Conservation (phyloP, 306 rosid genomes). For the Glycine tomentella region DNA sequence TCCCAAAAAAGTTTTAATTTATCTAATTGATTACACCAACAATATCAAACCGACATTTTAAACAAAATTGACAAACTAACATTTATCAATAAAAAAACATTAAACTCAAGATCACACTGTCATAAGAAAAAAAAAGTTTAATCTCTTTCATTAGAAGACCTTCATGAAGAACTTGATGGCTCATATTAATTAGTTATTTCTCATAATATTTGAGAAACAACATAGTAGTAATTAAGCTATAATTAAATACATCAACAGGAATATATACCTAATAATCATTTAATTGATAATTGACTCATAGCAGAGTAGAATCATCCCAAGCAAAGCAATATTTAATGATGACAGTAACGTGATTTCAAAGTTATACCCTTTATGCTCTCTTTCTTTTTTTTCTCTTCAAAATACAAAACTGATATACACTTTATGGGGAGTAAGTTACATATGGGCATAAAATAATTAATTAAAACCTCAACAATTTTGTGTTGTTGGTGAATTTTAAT, state of each 20-base stretch:
- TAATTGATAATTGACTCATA: background rate
- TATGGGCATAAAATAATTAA: too few relatives aligned
- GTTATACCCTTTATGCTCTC: too few relatives aligned
- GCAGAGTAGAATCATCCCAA: background rate
- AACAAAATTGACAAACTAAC: background rate
- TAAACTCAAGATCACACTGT: background rate
- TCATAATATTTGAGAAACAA: background rate
- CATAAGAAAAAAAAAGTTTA: background rate
- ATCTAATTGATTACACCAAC: background rate
- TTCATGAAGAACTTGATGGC: background rate
- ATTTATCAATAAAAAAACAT: too few relatives aligned
- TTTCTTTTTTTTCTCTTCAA: background rate
- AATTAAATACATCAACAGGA: background rate
- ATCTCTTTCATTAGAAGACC: background rate
- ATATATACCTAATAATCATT: background rate
- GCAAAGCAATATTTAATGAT: background rate
- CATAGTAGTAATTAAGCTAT: background rate
- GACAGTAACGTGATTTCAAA: background rate
- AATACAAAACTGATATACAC: constrained; percentile 1
- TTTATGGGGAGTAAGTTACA: too few relatives aligned
- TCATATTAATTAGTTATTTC: background rate
- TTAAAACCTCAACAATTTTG: too few relatives aligned
- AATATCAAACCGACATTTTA: background rate
- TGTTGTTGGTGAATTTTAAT: background rate
- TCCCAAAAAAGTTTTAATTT: background rate